Percentiles rank a stretch among this genome's conserved stretches.
Conservation (phyloP, 768 basidiomycete genomes). For the Suillus placidus region DNA sequence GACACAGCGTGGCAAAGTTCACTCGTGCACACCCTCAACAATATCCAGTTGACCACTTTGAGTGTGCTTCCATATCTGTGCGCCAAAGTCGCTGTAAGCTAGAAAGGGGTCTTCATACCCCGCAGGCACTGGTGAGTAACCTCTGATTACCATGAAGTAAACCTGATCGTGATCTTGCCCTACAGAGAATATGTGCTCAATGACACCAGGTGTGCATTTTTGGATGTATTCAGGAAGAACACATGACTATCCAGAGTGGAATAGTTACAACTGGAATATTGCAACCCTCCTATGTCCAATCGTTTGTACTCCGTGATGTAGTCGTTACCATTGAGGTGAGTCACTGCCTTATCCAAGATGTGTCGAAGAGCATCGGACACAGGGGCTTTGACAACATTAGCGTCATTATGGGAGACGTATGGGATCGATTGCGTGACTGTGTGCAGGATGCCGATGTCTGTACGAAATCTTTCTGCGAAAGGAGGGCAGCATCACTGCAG, state of each 20-base stretch:
- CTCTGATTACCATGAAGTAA: slow-evolving; percentile 2
- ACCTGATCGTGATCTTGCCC: not conserved
- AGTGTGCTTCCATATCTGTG: no score
- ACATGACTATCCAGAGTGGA: not conserved
- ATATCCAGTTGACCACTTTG: no score
- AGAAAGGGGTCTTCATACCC: slow-evolving; percentile 12
- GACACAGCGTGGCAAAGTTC: no score
- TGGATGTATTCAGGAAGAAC: not conserved
- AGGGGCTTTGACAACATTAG: not conserved
- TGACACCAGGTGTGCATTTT: slow-evolving; percentile 6
- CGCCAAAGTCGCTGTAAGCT: no score
- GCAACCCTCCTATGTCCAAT: not conserved
- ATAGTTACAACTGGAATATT: slow-evolving; percentile 7
- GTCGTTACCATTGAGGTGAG: not conserved
- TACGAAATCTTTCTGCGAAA: not conserved
- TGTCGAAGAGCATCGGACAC: not conserved
- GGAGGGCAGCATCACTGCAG: not conserved
- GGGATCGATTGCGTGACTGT: not conserved
- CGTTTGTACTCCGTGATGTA: not conserved
- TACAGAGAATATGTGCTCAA: slow-evolving; percentile 11
- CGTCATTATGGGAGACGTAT: not conserved
- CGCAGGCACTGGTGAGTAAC: slow-evolving; percentile 9
- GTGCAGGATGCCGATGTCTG: not conserved
- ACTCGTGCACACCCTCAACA: no score
- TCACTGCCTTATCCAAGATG: not conserved